A percentile compares a stretch with the other conserved stretches of the same genome.
Conservation (phyloP, 2,329 filamentous ascomycete genomes). For the Tolypocladium amazonense region DNA sequence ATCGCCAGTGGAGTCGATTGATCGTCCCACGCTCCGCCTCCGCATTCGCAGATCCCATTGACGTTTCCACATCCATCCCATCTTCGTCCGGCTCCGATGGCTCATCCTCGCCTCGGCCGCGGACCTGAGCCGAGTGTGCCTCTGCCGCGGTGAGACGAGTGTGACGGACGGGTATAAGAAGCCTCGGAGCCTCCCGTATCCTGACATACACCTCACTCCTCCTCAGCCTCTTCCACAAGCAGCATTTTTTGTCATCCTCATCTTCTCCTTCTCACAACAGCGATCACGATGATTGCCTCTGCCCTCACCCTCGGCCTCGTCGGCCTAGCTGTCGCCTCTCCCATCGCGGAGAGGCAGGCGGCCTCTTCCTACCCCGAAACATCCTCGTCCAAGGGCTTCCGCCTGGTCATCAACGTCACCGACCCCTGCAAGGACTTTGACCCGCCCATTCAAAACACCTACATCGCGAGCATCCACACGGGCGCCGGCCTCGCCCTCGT, state of each 20-base stretch:
- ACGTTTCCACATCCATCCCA: not conserved
- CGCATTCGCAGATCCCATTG: not conserved
- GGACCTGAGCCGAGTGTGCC: not conserved
- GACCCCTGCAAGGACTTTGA: constrained; percentile 22
- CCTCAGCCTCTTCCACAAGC: not conserved
- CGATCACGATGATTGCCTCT: constrained; percentile 5
- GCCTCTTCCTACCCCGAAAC: constrained; percentile 4
- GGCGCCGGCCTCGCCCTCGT: constrained; percentile 29
- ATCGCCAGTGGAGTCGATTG: not conserved
- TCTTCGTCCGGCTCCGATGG: not conserved
- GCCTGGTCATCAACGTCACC: constrained; percentile 30
- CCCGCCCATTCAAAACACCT: constrained; percentile 25
- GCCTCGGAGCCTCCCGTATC: not conserved
- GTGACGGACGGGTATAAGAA: not conserved
- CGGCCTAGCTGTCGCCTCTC: constrained; percentile 11
- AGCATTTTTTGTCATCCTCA: not conserved
- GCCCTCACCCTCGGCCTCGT: constrained; percentile 7
- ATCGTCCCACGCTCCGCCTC: not conserved
- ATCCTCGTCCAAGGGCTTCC: constrained; percentile 20
- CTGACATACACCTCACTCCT: not conserved
- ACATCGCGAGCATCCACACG: constrained; percentile 27
- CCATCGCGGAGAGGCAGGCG: constrained; percentile 2
- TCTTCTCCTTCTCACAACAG: no score
- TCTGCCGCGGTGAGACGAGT: not conserved
- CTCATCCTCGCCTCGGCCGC: not conserved